Conservation (phyloP, 768 basidiomycete genomes). For the Mycena belliarum region DNA sequence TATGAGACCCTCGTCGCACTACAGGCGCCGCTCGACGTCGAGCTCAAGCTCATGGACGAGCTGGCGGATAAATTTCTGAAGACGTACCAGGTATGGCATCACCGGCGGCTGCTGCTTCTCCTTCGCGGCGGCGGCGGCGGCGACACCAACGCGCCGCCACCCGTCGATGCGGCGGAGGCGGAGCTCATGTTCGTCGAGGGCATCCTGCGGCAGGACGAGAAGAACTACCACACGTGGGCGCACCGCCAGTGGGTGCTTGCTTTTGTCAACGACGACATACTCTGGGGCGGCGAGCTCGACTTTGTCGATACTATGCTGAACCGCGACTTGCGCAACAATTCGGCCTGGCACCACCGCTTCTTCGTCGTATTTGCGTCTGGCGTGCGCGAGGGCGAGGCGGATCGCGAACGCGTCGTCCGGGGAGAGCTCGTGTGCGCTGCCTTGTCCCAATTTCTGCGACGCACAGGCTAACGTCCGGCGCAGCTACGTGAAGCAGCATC, state of each 20-base stretch:
- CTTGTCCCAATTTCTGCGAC: neutral
- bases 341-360: slow-evolving; percentile 95
- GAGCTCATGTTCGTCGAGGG: slow-evolving; percentile 83
- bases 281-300: slow-evolving; percentile 77
- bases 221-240: slow-evolving; percentile 99
- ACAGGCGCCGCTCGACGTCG: slow-evolving; percentile 66
- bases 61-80: slow-evolving; percentile 84
- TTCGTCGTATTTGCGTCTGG: slow-evolving; percentile 80
- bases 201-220: slow-evolving; percentile 74
- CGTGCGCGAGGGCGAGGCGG: slow-evolving; percentile 59
- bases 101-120: slow-evolving; percentile 77
- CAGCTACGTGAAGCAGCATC: slow-evolving; percentile 82
- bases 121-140: slow-evolving; percentile 58
- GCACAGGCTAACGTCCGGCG: neutral
- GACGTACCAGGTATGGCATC: slow-evolving; percentile 98
- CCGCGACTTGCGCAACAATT: slow-evolving; percentile 90
- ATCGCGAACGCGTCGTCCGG: slow-evolving; percentile 57
- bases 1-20: slow-evolving; percentile 81
- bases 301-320: slow-evolving; percentile 71
- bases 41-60: slow-evolving; percentile 85
- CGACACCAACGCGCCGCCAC: slow-evolving; percentile 52
- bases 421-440: slow-evolving; percentile 77
- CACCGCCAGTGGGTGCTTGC: slow-evolving; percentile 95
- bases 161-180: slow-evolving; percentile 27
- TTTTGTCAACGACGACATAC: slow-evolving; percentile 70